Percentiles rank a stretch among this genome's conserved stretches.
phyloP scores from a whole-genome alignment of 2,329 filamentous ascomycete species.

The Aureobasidium uvarum region DNA sequence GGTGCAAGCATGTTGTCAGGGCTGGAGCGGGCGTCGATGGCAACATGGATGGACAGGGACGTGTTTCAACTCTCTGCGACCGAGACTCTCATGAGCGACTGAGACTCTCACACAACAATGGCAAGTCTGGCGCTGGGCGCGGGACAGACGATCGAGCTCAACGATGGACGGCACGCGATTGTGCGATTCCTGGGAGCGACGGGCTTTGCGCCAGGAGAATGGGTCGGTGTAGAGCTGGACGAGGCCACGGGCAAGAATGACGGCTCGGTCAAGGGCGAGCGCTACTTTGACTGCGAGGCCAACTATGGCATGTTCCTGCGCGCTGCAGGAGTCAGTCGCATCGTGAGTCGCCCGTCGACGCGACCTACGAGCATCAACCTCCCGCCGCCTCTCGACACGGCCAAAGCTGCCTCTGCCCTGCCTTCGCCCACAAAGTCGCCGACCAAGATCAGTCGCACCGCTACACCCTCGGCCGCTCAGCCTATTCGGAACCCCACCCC shows the following conservation, averaged over 20 bases:
- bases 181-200: constrained; percentile 81
- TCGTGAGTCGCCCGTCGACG: constrained; percentile 31
- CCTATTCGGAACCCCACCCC: constrained; percentile 29
- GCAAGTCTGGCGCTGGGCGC: constrained; percentile 39
- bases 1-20: background rate
- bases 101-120: constrained; percentile 30
- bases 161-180: constrained; percentile 70
- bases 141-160: constrained; percentile 76
- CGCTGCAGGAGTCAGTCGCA: constrained; percentile 63
- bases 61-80: constrained; percentile 12
- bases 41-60: constrained; percentile 2
- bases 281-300: constrained; percentile 78
- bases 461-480: constrained; percentile 55
- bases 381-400: background rate
- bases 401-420: constrained; percentile 17
- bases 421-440: constrained; percentile 68
- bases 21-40: background rate
- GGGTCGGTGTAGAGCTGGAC: constrained; percentile 86
- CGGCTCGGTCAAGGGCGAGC: constrained; percentile 79
- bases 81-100: constrained; percentile 18
- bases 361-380: constrained; percentile 4
- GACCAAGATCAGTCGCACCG: constrained; percentile 65
- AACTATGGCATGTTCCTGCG: constrained; percentile 83
- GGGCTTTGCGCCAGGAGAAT: constrained; percentile 75
- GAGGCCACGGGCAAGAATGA: constrained; percentile 87